Percentiles rank a stretch among this genome's conserved stretches.
phyloP scores from a whole-genome alignment of 768 basidiomycete species.

The Myochromella boudieri region DNA sequence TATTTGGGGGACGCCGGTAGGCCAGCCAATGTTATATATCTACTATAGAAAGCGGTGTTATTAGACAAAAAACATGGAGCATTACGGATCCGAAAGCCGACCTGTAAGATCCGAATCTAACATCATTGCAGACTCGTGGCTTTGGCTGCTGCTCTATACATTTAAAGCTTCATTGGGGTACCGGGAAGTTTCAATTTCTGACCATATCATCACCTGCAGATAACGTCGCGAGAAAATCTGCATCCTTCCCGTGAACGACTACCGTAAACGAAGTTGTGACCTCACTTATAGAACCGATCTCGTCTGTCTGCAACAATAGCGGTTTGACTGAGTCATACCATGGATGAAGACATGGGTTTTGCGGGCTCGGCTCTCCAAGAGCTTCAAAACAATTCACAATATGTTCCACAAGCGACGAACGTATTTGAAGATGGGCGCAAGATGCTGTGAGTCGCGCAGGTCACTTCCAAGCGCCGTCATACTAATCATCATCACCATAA shows the following conservation, averaged over 20 bases:
- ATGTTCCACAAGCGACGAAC: conserved; percentile 23
- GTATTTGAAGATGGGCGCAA: conserved; percentile 47
- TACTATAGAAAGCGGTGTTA: conserved; percentile 11
- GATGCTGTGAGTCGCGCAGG: conserved; percentile 72
- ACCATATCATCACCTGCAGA: conserved; percentile 25
- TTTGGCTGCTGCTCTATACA: conserved; percentile 17
- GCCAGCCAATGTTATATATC: conserved; percentile 14
- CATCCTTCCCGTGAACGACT: background rate
- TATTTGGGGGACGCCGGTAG: conserved; percentile 58
- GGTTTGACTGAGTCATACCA: conserved; percentile 29
- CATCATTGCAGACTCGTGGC: conserved; percentile 30
- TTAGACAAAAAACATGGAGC: background rate
- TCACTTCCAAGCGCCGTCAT: conserved; percentile 12
- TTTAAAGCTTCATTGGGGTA: conserved; percentile 18
- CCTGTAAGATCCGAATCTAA: conserved; percentile 47
- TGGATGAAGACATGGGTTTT: conserved; percentile 85
- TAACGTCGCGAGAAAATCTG: conserved; percentile 6
- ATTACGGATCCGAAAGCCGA: conserved; percentile 33
- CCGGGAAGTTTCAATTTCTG: conserved; percentile 16
- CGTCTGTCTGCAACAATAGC: conserved; percentile 7
- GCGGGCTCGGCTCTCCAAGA: conserved; percentile 38
- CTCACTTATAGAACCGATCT: conserved; percentile 11
- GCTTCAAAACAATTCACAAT: conserved; percentile 34
- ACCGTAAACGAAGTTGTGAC: conserved; percentile 3
- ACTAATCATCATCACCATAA: conserved; percentile 18